Base-by-base conservation (phyloP, 768 basidiomycete genomes). In the Royoungia palumana region DNA sequence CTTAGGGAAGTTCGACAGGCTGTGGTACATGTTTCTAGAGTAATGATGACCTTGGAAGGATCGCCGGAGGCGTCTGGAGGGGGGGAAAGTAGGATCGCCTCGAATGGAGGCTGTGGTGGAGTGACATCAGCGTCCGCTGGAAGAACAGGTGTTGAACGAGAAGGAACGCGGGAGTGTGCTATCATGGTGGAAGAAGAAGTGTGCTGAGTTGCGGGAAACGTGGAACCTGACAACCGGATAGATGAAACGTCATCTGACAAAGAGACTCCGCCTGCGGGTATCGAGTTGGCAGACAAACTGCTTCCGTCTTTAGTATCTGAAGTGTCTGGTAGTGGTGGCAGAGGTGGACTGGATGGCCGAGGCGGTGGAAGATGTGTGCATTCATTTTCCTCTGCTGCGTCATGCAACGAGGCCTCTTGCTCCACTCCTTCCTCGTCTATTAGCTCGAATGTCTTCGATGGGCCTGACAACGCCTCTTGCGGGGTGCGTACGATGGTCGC, bases 401-500 rank as follows among this genome's bases (percentile, higher is more conserved):
- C 53, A 13, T 55, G 46, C 39, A 49, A 35, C 36, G 44, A 25
- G 37, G 45, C 41, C 9, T 53, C 49, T 8, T 5, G 35, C 20
- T 62, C 41, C 22, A 37, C 22, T 11, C 36, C 46, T 37, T 58
- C 57, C 22, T 54, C 61, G 35, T 25, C 43, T 17, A 48, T 43
- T 5, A 35, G 50, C 8, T 44, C 49, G 28, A 48, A 49, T 19
- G 35, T 25, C 17, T 35, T 48, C 19, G 36, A 41, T 19, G 72
- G 51, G 40, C 69, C 63, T 24, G 65, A 71, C 25, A 92, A 71
- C 19, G 89, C 89, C 47, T 92, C 89, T 55, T 85, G 82, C 8
- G 89, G 89, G 0, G 89, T 91, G 48, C 83, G 74, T 32, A 91
- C 89, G 25, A 92, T 72, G 2, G 75, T 83, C 13, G 89, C 89